Base-by-base conservation (phyloP, 345 rosid genomes). In the Streptanthus diversifolius region DNA sequence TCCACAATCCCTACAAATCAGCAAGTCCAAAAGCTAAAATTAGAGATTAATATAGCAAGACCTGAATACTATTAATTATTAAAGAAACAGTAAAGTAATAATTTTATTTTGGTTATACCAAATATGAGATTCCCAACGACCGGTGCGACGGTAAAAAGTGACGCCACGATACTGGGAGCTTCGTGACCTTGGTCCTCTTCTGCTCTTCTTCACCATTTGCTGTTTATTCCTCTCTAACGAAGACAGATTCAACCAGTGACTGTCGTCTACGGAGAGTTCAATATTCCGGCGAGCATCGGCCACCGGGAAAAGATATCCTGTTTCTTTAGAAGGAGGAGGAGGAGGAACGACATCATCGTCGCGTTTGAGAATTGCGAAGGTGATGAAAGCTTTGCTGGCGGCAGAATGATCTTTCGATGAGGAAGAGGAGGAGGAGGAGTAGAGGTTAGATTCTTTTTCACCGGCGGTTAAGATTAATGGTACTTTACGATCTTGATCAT, bases 121-220 rank as follows among this genome's bases (percentile, higher is more conserved):
- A 67, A 95, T 95, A 78, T 95, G 99, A 5, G 99, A 95, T 58
- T 95, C 99, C 99, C 99, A 95, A 44, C 99, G 83, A 57, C 99
- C 97, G 19, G 99, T 95, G 67, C 99, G 70, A 61, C 98, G 84
- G 80, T 95, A 95, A 83, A 92, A 95, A 47, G 99, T 95, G 67
- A 92, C 98, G 5, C 99, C 99, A 17, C 99, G 83, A 73, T 88
- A 95, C 73, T 95, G 98, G 10, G 98, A 95, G 87, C 99, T 95
- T 22, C 90, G 74, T 0, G 99, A 95, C 80, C 98, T 80, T 11
- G 99, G 99, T 1, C 99, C 99, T 59, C 99, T 83, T 70, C 99
- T 79, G 67, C 97, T 82, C 75, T 77, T 80, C 73, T 77, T 77
- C 22, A 60, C 70, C 45, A 58, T 13, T 40, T 58, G 54, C 2